Percentiles rank a stretch among this genome's conserved stretches.
Conservation (phyloP, 768 basidiomycete genomes). For the Leucosporidium creatinivorum region DNA sequence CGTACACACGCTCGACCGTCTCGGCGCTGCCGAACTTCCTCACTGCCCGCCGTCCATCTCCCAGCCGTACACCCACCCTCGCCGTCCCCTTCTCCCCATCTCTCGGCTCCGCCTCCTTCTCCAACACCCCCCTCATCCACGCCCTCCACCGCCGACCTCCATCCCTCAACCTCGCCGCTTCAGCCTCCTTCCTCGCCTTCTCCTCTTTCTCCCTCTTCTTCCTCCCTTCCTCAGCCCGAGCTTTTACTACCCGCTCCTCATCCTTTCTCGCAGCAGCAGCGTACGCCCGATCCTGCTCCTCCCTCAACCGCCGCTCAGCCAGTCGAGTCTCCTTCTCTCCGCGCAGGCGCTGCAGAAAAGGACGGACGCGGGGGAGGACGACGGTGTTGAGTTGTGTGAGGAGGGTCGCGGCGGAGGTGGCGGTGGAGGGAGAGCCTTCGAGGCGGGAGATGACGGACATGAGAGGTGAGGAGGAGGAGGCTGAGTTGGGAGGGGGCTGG, state of each 20-base stretch:
- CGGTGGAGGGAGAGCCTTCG: constrained; percentile 56
- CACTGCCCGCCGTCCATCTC: constrained; percentile 51
- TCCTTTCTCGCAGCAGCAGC: constrained; percentile 59
- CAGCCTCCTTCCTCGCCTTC: constrained; percentile 39
- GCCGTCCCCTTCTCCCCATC: constrained; percentile 43
- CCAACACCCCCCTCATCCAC: constrained; percentile 53
- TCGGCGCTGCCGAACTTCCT: constrained; percentile 51
- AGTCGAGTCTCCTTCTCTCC: constrained; percentile 43
- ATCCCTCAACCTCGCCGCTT: constrained; percentile 36
- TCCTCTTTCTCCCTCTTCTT: constrained; percentile 38
- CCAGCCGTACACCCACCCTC: constrained; percentile 56
- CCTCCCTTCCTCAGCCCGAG: constrained; percentile 48
- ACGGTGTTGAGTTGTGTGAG: constrained; percentile 59
- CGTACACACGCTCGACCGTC: constrained; percentile 60
- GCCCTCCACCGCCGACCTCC: constrained; percentile 49
- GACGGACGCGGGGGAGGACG: constrained; percentile 70
- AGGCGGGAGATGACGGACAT: constrained; percentile 82
- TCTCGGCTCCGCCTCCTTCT: constrained; percentile 42
- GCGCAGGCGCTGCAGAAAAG: constrained; percentile 63
- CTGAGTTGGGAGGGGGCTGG: constrained; percentile 51
- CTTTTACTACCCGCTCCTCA: constrained; percentile 57
- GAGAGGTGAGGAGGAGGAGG: constrained; percentile 37
- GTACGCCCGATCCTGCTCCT: constrained; percentile 68
- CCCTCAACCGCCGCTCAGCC: constrained; percentile 58
- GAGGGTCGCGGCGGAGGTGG: constrained; percentile 50